Conservation (phyloP, 768 basidiomycete genomes). For the Dentipellis sp. region DNA sequence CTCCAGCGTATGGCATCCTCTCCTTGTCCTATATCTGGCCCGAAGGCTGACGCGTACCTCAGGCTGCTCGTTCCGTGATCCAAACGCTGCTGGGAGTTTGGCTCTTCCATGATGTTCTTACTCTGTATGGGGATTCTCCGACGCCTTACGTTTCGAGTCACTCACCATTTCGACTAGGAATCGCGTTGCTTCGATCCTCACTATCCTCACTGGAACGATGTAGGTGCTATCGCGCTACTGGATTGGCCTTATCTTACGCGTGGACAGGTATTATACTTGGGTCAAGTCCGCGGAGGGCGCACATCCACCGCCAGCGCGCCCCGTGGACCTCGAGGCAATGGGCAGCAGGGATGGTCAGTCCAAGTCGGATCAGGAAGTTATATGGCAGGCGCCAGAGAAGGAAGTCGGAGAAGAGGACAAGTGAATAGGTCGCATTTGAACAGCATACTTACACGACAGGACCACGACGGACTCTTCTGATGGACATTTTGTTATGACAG, state of each 20-base stretch:
- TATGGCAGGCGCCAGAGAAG: constrained; percentile 23
- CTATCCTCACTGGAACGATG: constrained; percentile 65
- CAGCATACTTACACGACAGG: too few species aligned
- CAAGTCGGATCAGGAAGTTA: constrained; percentile 16
- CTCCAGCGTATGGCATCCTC: constrained; percentile 44
- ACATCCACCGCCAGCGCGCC: constrained; percentile 17
- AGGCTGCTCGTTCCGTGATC: constrained; percentile 77
- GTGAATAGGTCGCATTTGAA: background rate
- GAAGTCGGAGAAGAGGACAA: background rate
- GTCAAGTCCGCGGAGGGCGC: constrained; percentile 29
- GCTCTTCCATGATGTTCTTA: constrained; percentile 69
- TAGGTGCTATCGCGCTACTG: constrained; percentile 21
- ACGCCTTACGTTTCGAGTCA: background rate
- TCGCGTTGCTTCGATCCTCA: constrained; percentile 28
- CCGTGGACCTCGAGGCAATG: constrained; percentile 32
- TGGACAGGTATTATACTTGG: constrained; percentile 50
- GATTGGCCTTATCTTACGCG: background rate
- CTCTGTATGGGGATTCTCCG: constrained; percentile 38
- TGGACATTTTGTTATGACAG: too few species aligned
- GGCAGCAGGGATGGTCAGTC: constrained; percentile 14
- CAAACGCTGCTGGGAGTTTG: constrained; percentile 76
- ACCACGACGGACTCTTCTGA: too few species aligned
- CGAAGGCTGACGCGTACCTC: background rate
- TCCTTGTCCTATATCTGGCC: background rate
- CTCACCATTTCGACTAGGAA: constrained; percentile 3